Evolutionary conservation across 1,139 yeast species (phyloP).

Genomic region (Geotrichum aggregatum): DNA sequence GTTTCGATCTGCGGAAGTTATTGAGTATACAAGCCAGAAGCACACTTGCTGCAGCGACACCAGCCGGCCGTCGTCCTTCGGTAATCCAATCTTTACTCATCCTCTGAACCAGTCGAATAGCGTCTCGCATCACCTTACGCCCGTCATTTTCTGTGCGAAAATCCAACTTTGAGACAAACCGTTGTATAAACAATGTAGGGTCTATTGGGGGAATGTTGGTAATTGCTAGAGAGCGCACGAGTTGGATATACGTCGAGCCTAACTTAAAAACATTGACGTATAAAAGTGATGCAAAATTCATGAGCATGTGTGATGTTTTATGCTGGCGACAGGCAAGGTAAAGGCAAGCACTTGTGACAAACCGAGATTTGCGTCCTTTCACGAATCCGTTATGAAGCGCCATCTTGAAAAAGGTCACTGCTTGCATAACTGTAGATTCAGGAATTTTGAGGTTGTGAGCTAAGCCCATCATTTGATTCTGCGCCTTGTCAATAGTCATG

Average conservation of each 20-base stretch:
- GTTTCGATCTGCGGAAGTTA: constrained; percentile 83
- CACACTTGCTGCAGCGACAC: constrained; percentile 95
- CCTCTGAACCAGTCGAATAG: constrained; percentile 76
- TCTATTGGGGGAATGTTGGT: constrained; percentile 80
- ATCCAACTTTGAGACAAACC: constrained; percentile 82
- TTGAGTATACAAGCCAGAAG: constrained; percentile 94
- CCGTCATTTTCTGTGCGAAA: constrained; percentile 54
- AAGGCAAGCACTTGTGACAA: constrained; percentile 90
- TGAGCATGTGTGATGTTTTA: constrained; percentile 88
- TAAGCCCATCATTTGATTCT: constrained; percentile 67
- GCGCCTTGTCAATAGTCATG: constrained; percentile 80
- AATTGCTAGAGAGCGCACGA: constrained; percentile 78
- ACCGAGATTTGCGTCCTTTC: constrained; percentile 91
- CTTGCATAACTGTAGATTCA: constrained; percentile 80
- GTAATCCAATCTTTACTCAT: constrained; percentile 95
- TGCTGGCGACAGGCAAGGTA: constrained; percentile 92
- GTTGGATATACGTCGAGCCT: constrained; percentile 90
- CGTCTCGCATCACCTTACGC: constrained; percentile 72
- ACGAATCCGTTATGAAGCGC: constrained; percentile 87
- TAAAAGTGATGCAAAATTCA: constrained; percentile 84
- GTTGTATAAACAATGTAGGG: constrained; percentile 88
- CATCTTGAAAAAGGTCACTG: constrained; percentile 80
- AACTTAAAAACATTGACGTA: constrained; percentile 90
- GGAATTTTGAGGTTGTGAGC: constrained; percentile 77
- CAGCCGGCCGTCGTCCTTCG: constrained; percentile 97